phyloP scores from a whole-genome alignment of 441 rosid genomes.

The Bocquillonia castaneifolia region DNA sequence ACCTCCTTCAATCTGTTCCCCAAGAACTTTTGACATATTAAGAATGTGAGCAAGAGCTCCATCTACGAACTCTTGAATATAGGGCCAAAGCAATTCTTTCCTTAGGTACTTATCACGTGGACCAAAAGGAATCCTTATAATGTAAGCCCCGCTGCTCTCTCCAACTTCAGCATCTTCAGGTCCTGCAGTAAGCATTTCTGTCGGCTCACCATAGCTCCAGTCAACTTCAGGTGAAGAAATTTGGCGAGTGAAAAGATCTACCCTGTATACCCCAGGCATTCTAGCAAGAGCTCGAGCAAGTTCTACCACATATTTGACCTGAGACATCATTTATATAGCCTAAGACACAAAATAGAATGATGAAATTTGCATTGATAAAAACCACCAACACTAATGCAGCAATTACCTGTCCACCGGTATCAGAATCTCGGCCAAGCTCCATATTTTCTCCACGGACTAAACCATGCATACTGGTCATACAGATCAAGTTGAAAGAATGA shows the following conservation, averaged over 20 bases:
- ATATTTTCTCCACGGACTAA: slow-evolving; percentile 92
- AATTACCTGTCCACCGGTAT: slow-evolving; percentile 93
- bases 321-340: slow-evolving; percentile 17
- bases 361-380: neutral
- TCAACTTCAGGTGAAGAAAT: slow-evolving; percentile 79
- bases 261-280: slow-evolving; percentile 97
- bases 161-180: slow-evolving; percentile 69
- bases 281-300: slow-evolving; percentile 86
- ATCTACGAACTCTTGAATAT: slow-evolving; percentile 91
- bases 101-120: slow-evolving; percentile 74
- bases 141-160: slow-evolving; percentile 94
- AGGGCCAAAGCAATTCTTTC: slow-evolving; percentile 91
- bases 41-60: slow-evolving; percentile 88
- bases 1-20: slow-evolving; percentile 81
- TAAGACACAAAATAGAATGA: slow-evolving; percentile 13
- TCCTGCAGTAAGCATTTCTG: slow-evolving; percentile 78
- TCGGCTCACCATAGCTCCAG: slow-evolving; percentile 97
- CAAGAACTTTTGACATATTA: slow-evolving; percentile 86
- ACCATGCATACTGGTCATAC: slow-evolving; percentile 70
- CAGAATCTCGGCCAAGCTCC: slow-evolving; percentile 99
- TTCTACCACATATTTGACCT: slow-evolving; percentile 98
- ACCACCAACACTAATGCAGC: neutral
- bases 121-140: slow-evolving; percentile 89
- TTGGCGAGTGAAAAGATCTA: slow-evolving; percentile 92
- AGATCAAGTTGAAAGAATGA: slow-evolving; percentile 10